Evolutionary conservation across 768 basidiomycete genomes (phyloP), one percentile per base, ranked within the genome.

Genomic region (Xerocomellus dryophilus): DNA sequence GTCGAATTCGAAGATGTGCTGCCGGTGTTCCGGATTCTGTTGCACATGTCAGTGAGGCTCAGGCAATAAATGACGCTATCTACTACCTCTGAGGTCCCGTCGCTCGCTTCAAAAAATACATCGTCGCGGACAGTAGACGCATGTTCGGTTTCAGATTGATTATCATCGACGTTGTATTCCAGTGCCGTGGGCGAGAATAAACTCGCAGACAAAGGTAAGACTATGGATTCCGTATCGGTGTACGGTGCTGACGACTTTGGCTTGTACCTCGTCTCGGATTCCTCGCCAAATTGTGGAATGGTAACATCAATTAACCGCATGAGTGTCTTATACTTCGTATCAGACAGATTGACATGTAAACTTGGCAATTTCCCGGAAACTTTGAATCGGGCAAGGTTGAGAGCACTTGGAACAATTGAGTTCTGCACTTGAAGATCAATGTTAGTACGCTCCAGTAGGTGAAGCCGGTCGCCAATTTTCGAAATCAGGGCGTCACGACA

Each of bases 291-390:
- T 53, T 86, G 81, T 14, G 97, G 97, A 36, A 98, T 85, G 27
- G 86, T 83, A 25, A 94, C 85, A 63, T 98, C 95, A 61, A 98
- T 81, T 52, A 98, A 77, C 9, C 91, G 84, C 90, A 99, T 93
- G 41, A 98, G 72, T 1, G 86, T 81, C 72, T 95, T 88, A 72
- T 96, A 96, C 69, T 95, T 96, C 8, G 82, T 82, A 63, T 93
- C 91, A 20, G 91, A 93, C 42, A 95, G 73, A 69, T 99, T 98
- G 68, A 97, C 79, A 64, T 90, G 88, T 10, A 99, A 77, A 29
- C 82, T 82, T 2, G 96, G 95, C 38, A 99, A 74, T 54, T 85
- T 86, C 8, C 95, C 97, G 0, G 92, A 83, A 45, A 98, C 78
- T 70, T 94, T 98, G 79, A 98, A 89, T 36, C 88, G 81, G 2